A percentile compares a stretch with the other conserved stretches of the same genome.
Conservation (phyloP, 495 filamentous ascomycete genomes). For the Xanthoparmelia taractica region DNA sequence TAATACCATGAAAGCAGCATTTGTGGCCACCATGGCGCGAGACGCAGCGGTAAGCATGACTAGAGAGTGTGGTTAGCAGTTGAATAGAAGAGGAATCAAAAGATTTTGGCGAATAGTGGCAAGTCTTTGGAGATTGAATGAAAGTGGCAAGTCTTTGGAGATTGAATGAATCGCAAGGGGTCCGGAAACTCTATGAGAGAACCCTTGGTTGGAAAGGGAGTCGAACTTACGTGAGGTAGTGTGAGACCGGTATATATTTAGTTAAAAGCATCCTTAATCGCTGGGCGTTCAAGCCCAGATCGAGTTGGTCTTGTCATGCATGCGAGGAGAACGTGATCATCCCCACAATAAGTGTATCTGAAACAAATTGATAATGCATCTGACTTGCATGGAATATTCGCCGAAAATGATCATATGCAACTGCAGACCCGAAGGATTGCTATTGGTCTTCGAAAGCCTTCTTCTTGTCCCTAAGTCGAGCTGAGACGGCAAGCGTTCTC, state of each 20-base stretch:
- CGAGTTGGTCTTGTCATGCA: neutral
- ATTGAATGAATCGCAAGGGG: neutral
- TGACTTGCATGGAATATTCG: too few species aligned
- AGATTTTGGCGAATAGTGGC: neutral
- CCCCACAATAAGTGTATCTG: too few species aligned
- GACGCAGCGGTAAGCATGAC: slow-evolving; percentile 9
- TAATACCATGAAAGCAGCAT: slow-evolving; percentile 5
- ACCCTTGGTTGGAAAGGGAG: neutral
- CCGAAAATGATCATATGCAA: too few species aligned
- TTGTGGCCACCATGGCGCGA: slow-evolving; percentile 4
- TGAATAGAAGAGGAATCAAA: neutral
- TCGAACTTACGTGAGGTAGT: neutral
- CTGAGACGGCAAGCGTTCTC: too few species aligned
- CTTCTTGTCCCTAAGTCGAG: too few species aligned
- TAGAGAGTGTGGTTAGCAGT: neutral
- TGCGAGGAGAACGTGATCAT: neutral
- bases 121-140: neutral
- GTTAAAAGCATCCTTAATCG: neutral
- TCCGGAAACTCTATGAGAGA: neutral
- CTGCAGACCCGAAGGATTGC: too few species aligned
- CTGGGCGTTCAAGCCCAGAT: neutral
- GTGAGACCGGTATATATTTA: neutral
- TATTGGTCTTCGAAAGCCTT: too few species aligned
- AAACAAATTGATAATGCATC: too few species aligned
- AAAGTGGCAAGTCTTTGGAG: neutral